A percentile compares a stretch with the other conserved stretches of the same genome.
phyloP scores from a whole-genome alignment of 352 stramenopile genomes.

The Aphanomyces euteiches region DNA sequence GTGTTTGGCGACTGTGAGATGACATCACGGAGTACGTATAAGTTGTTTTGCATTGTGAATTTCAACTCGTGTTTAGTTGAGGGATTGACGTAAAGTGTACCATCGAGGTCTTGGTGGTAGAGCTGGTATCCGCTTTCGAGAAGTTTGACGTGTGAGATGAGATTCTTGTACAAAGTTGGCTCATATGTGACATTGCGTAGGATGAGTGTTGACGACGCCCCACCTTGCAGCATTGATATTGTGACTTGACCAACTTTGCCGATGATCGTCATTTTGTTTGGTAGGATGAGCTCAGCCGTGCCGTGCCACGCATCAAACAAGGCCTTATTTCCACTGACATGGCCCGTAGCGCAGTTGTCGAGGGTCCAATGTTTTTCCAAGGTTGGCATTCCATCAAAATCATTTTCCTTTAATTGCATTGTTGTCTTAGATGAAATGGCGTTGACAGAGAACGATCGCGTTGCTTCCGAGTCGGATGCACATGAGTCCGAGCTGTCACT shows the following conservation, averaged over 20 bases:
- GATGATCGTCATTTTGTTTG: neutral
- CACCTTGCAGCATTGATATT: neutral
- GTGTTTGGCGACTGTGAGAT: neutral
- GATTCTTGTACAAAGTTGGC: slow-evolving; percentile 3
- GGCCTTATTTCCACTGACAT: neutral
- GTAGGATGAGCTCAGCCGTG: neutral
- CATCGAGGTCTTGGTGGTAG: neutral
- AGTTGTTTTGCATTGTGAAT: neutral
- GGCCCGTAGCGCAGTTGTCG: neutral
- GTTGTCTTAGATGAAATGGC: neutral
- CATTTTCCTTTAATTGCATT: neutral
- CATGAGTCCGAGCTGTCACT: neutral
- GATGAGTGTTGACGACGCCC: neutral
- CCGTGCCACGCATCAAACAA: neutral
- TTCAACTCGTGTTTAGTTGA: neutral
- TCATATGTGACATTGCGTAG: neutral
- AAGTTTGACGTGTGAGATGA: neutral
- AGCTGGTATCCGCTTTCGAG: neutral
- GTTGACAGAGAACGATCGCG: neutral
- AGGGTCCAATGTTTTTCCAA: neutral
- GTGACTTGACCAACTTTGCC: neutral
- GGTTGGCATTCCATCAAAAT: neutral
- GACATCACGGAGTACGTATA: neutral
- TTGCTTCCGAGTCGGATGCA: neutral
- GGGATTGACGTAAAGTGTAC: neutral